These are phyloP conservation scores for Kalmanozyma brasiliensis DNA, from an alignment of 1,284 basidiomycete genomes.

Conservation along the genomic window DNA sequence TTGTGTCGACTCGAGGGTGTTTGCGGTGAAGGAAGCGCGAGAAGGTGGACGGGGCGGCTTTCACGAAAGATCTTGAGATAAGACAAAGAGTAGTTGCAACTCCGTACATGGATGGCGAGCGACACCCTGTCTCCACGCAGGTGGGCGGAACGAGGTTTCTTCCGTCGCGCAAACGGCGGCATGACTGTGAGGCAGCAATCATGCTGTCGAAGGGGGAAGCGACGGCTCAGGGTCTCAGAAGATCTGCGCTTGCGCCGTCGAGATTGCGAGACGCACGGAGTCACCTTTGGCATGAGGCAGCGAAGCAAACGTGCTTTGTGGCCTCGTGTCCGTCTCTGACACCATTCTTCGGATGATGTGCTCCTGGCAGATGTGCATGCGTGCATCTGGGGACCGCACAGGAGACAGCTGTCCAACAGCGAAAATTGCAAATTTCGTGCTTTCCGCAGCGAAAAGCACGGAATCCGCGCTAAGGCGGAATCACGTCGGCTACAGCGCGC, in stretches of 20 bases:
- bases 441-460: slow-evolving; percentile 31
- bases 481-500: slow-evolving; percentile 26
- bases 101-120: slow-evolving; percentile 21
- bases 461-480: slow-evolving; percentile 27
- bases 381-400: slow-evolving; percentile 14
- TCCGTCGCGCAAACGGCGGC: too few species aligned
- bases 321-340: slow-evolving; percentile 10
- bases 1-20: too few species aligned
- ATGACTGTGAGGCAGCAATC: too few species aligned
- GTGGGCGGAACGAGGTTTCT: too few species aligned
- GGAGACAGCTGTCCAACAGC: slow-evolving; percentile 35
- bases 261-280: too few species aligned
- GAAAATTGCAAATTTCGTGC: slow-evolving; percentile 1
- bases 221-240: too few species aligned
- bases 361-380: slow-evolving; percentile 2
- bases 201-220: too few species aligned
- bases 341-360: slow-evolving; percentile 15
- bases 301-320: too few species aligned
- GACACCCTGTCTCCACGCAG: too few species aligned
- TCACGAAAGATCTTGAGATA: slow-evolving; percentile 8
- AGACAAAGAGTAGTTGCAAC: slow-evolving; percentile 11
- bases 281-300: too few species aligned
- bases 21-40: too few species aligned
- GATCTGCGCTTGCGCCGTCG: too few species aligned
- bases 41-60: slow-evolving; percentile 4